Base-by-base conservation (phyloP, 225 moss, liverwort and hornwort genomes). In the Lunularia cruciata region DNA sequence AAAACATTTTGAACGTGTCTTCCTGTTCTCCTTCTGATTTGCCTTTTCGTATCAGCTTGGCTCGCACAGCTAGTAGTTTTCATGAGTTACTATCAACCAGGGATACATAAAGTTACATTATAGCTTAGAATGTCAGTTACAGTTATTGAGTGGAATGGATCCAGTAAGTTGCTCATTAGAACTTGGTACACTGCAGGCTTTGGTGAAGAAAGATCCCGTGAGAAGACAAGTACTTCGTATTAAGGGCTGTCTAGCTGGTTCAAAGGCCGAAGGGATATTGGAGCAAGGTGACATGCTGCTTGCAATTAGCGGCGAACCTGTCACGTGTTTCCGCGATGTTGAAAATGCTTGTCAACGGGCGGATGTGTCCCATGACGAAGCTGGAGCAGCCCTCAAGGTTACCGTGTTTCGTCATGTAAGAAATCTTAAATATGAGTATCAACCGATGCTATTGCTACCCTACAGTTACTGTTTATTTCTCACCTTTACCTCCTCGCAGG, bases 261-360 rank as follows among this genome's bases (percentile, higher is more conserved):
- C 94, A 5, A 76, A 79, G 25, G 89, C 83, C 3, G 70, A 89
- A 15, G 80, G 84, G 31, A 77, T 87, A 8, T 51, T 94, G 15
- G 91, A 94, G 47, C 89, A 94, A 75, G 91, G 94, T 19, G 94
- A 94, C 31, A 94, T 94, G 94, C 58, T 94, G 69, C 61, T 94
- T 35, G 91, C 91, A 36, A 87, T 94, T 13, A 84, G 85, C 66
- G 86, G 87, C 13, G 75, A 91, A 34, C 91, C 91, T 16, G 84
- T 94, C 0, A 83, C 89, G 0, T 94, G 94, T 69, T 94, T 94
- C 55, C 84, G 87, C 0, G 91, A 94, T 51, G 80, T 94, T 5
- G 94, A 94, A 56, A 57, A 86, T 61, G 91, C 94, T 0, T 94
- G 94, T 51, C 84, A 94, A 73, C 78, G 79, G 2, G 84, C 86